Evolutionary conservation across 345 rosid genomes (phyloP), one percentile per base, ranked within the genome.

Genomic region (Hirschfeldia incana): DNA sequence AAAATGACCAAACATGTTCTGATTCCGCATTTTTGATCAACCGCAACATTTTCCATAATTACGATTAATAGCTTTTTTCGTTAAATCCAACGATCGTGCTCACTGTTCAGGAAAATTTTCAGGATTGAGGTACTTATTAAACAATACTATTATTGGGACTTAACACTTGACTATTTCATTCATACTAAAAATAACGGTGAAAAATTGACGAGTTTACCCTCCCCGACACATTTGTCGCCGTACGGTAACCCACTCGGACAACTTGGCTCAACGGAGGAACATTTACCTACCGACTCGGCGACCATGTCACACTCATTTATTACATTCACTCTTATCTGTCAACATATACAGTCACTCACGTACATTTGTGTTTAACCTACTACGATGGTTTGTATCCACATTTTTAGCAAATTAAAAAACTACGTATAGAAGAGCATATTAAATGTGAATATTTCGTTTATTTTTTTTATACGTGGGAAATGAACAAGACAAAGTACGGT

Each of bases 171-270:
- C 58, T 4, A 44, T 44, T 44, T 4, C 53, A 44, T 44, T 44
- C 53, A 4, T 44, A 44, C 6, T 44, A 44, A 11, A 65, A 4
- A 64, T 2, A 21, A 69, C 6, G 7, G 6, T 28, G 1, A n/a
- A 46, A 36, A 16, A 29, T 7, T 42, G 36, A 69, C 83, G 49
- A 68, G 0, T 49, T 17, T 74, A 13, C 65, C 75, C 60, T 64
- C 17, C 79, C 76, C 83, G 79, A 75, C 79, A 80, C 75, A 73
- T 42, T 49, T 60, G 74, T 78, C 69, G 0, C 39, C 69, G 72
- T 53, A 73, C 69, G 58, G 69, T 66, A 78, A 13, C 78, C 61
- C 72, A 73, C 65, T 79, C 64, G 77, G 65, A 60, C 73, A 72
- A 67, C 64, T 73, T 67, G 73, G 42, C 65, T 6, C 57, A 16